Evolutionary conservation across 2,329 filamentous ascomycete species (phyloP).

Genomic region (Aspergillus costaricaensis): DNA sequence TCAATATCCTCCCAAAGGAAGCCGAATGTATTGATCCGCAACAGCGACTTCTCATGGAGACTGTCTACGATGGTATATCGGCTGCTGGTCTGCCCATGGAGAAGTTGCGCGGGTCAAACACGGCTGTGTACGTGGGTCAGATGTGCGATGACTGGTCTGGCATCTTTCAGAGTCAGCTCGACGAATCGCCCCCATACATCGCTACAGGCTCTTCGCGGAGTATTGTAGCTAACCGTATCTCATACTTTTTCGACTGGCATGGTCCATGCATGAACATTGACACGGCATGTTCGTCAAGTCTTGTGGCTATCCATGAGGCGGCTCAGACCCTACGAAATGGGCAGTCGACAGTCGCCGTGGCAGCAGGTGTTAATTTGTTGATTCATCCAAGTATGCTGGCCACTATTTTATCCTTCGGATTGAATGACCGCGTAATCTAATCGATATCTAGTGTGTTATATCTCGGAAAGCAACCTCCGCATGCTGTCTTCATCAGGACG

Average conservation of each 20-base stretch:
- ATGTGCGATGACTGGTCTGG: constrained; percentile 14
- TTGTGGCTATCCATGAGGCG: constrained; percentile 34
- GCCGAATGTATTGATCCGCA: constrained; percentile 17
- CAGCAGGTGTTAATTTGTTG: background rate
- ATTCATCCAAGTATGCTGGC: too few relatives aligned
- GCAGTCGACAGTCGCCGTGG: constrained; percentile 17
- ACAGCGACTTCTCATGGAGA: constrained; percentile 14
- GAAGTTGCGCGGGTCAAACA: background rate
- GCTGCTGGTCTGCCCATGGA: constrained; percentile 7
- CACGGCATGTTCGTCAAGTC: constrained; percentile 45
- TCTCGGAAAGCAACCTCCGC: background rate
- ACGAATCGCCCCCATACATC: background rate
- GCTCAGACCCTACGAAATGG: constrained; percentile 27
- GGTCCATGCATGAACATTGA: constrained; percentile 44
- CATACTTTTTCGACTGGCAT: constrained; percentile 26
- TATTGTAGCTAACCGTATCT: constrained; percentile 38
- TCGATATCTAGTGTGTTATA: background rate
- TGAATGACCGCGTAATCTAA: too few relatives aligned
- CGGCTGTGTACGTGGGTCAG: constrained; percentile 10
- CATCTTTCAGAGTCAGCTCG: background rate
- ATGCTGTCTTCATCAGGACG: constrained; percentile 40
- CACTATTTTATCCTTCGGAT: too few relatives aligned
- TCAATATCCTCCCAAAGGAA: constrained; percentile 9
- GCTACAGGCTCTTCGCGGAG: constrained; percentile 29
- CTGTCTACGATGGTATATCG: constrained; percentile 12